Conservation (phyloP, 768 basidiomycete genomes). For the Mrakia gelida region DNA sequence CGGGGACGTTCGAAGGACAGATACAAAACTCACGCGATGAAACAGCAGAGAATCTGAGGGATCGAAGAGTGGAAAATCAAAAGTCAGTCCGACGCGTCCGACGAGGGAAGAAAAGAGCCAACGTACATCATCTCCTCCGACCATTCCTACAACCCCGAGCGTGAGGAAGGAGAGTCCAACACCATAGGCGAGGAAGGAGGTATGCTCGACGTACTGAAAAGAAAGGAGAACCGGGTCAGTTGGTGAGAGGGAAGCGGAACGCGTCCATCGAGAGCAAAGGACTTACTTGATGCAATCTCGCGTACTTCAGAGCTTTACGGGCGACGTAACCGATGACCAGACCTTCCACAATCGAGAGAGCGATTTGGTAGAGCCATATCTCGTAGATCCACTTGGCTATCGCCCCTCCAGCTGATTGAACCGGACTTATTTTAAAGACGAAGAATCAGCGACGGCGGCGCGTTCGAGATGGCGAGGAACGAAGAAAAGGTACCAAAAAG, state of each 20-base stretch:
- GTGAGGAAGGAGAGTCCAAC: slow-evolving; percentile 46
- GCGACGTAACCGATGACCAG: slow-evolving; percentile 46
- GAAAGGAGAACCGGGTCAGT: neutral
- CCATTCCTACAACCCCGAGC: too few species aligned
- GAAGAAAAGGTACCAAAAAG: too few species aligned
- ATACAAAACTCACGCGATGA: slow-evolving; percentile 24
- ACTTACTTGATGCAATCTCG: slow-evolving; percentile 32
- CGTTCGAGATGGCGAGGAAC: too few species aligned
- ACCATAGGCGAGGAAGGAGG: slow-evolving; percentile 44
- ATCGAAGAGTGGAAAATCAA: too few species aligned
- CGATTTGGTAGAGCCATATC: slow-evolving; percentile 45
- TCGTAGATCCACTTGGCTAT: slow-evolving; percentile 45
- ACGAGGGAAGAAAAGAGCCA: too few species aligned
- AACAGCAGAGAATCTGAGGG: too few species aligned
- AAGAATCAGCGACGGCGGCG: too few species aligned
- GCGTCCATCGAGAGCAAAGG: neutral
- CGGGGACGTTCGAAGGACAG: too few species aligned
- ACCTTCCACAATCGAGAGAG: slow-evolving; percentile 43
- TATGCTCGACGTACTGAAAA: slow-evolving; percentile 44
- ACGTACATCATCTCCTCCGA: too few species aligned
- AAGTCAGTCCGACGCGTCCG: too few species aligned
- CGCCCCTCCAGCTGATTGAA: slow-evolving; percentile 40
- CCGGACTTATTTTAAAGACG: too few species aligned
- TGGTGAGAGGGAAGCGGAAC: too few species aligned
- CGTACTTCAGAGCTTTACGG: slow-evolving; percentile 41